A percentile compares a stretch with the other conserved stretches of the same genome.
Conservation (phyloP, 192 early-diverging fungal species). For the Chytriomyces sp. region DNA sequence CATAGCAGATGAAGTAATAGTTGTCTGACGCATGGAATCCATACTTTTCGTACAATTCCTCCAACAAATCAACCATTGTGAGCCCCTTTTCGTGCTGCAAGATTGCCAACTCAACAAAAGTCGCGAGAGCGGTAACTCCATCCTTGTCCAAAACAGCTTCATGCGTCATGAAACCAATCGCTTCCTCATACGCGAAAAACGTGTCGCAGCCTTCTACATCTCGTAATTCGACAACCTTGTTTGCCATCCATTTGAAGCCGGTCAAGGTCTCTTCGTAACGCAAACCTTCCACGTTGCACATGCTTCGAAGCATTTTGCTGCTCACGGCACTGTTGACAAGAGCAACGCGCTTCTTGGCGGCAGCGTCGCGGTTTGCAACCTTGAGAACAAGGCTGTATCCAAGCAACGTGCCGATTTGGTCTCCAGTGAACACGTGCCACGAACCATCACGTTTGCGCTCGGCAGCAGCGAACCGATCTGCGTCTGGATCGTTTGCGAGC, state of each 20-base stretch:
- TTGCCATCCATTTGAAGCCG: constrained; percentile 96
- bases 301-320: constrained; percentile 77
- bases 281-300: constrained; percentile 78
- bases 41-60: constrained; percentile 75
- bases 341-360: constrained; percentile 60
- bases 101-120: constrained; percentile 75
- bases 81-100: constrained; percentile 68
- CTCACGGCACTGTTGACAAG: constrained; percentile 89
- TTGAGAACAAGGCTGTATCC: background rate
- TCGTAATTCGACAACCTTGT: constrained; percentile 70
- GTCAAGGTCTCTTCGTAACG: constrained; percentile 90
- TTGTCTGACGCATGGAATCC: constrained; percentile 88
- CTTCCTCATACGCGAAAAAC: constrained; percentile 92
- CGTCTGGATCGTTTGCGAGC: constrained; percentile 93
- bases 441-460: constrained; percentile 69
- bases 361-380: constrained; percentile 1
- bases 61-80: constrained; percentile 70
- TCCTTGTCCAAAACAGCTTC: constrained; percentile 89
- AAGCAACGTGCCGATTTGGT: constrained; percentile 83
- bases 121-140: constrained; percentile 81
- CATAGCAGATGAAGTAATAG: constrained; percentile 86
- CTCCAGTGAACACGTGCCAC: constrained; percentile 86
- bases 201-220: constrained; percentile 68
- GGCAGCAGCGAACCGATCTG: constrained; percentile 87
- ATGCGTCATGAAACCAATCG: constrained; percentile 83